A percentile compares a stretch with the other conserved stretches of the same genome.
Evolutionary conservation across 352 stramenopile species (phyloP).

Genomic region (Phytophthora megakarya): DNA sequence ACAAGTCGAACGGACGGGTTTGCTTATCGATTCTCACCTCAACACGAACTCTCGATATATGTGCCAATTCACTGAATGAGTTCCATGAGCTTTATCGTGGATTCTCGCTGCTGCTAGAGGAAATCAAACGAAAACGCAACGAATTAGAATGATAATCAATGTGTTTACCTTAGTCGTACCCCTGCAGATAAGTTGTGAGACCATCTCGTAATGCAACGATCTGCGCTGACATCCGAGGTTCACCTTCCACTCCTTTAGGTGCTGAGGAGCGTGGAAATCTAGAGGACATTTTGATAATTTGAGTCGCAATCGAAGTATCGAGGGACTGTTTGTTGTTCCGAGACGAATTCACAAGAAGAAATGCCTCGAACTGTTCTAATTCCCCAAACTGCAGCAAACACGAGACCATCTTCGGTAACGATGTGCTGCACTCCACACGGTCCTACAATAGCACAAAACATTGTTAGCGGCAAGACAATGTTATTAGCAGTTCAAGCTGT

Average conservation of each 20-base stretch:
- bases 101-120: constrained; percentile 34
- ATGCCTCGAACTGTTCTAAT: constrained; percentile 36
- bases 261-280: constrained; percentile 1
- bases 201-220: constrained; percentile 26
- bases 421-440: constrained; percentile 16
- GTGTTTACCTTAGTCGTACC: constrained; percentile 6
- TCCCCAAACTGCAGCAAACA: constrained; percentile 39
- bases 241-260: constrained; percentile 4
- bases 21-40: constrained; percentile 50
- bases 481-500: not conserved
- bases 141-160: constrained; percentile 19
- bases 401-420: constrained; percentile 16
- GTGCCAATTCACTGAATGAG: constrained; percentile 35
- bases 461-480: too few species aligned
- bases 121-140: constrained; percentile 29
- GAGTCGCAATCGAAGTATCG: constrained; percentile 13
- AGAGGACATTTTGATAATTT: constrained; percentile 20
- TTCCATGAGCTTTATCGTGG: constrained; percentile 42
- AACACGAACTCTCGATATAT: constrained; percentile 50
- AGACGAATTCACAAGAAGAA: constrained; percentile 19
- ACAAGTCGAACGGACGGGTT: constrained; percentile 26
- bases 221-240: constrained; percentile 19
- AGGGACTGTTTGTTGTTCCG: constrained; percentile 26
- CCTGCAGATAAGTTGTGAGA: constrained; percentile 12
- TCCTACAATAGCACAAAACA: constrained; percentile 15